phyloP scores from a whole-genome alignment of 306 rosid genomes.

The Datisca glomerata region DNA sequence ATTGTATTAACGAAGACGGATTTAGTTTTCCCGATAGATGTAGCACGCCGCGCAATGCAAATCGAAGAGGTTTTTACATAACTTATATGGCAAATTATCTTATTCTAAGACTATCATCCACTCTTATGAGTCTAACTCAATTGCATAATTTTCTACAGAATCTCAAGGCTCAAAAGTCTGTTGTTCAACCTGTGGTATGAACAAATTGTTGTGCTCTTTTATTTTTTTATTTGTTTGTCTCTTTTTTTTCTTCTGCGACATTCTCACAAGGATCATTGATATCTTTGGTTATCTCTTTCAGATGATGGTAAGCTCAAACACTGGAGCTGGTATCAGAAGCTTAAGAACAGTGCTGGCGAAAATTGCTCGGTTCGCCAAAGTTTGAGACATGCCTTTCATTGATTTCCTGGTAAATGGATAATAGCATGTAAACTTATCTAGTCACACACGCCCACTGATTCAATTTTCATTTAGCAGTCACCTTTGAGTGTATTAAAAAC shows the following conservation, averaged over 20 bases:
- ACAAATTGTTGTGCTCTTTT: constrained; percentile 12
- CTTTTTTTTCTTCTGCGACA: background rate
- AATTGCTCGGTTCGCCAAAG: constrained; percentile 53
- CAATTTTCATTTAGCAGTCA: too few species aligned
- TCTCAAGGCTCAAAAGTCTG: constrained; percentile 53
- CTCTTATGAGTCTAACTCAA: constrained; percentile 21
- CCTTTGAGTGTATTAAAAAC: too few species aligned
- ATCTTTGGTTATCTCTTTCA: constrained; percentile 19
- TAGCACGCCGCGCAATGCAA: constrained; percentile 86
- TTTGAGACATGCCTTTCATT: constrained; percentile 13
- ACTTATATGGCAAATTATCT: too few species aligned
- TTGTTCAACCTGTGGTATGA: constrained; percentile 77
- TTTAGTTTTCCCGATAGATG: constrained; percentile 70
- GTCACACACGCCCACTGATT: too few species aligned
- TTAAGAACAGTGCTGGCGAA: constrained; percentile 69
- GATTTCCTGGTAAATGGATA: constrained; percentile 9
- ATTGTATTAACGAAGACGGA: constrained; percentile 81
- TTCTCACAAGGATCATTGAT: background rate
- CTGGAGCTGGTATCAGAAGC: constrained; percentile 88
- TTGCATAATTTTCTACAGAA: constrained; percentile 27
- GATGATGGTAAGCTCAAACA: constrained; percentile 94
- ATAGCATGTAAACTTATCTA: too few species aligned
- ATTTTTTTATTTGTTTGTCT: background rate
- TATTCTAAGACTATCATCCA: background rate
- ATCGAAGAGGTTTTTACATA: constrained; percentile 61